A percentile compares a stretch with the other conserved stretches of the same genome.
Conservation (phyloP, 305 asterid species). For the Nicotiana rustica region DNA sequence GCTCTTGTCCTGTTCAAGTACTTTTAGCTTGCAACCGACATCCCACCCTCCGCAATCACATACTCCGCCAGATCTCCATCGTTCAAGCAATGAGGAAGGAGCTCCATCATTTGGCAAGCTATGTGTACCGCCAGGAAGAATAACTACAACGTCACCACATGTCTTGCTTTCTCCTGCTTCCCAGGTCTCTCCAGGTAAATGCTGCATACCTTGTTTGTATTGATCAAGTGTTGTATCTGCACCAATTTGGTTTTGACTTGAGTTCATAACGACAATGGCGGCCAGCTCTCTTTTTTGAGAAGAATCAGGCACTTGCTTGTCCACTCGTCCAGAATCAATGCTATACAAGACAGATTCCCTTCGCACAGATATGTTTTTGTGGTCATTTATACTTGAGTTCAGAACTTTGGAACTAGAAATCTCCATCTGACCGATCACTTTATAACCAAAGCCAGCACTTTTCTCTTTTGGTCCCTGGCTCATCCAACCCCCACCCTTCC, state of each 20-base stretch:
- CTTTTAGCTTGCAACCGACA: slow-evolving; percentile 83
- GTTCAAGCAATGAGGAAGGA: slow-evolving; percentile 76
- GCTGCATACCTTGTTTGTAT: slow-evolving; percentile 35
- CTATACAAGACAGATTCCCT: slow-evolving; percentile 76
- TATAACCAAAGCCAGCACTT: slow-evolving; percentile 63
- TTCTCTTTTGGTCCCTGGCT: slow-evolving; percentile 70
- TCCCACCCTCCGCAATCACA: slow-evolving; percentile 99
- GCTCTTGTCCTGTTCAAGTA: slow-evolving; percentile 55
- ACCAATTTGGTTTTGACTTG: slow-evolving; percentile 31
- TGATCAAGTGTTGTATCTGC: not conserved
- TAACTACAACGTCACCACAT: slow-evolving; percentile 51
- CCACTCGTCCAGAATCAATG: slow-evolving; percentile 52
- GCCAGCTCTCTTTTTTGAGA: slow-evolving; percentile 65
- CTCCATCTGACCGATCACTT: slow-evolving; percentile 76
- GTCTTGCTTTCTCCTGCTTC: slow-evolving; percentile 39
- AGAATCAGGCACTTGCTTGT: slow-evolving; percentile 52
- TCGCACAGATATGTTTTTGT: slow-evolving; percentile 37
- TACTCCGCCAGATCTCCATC: slow-evolving; percentile 85
- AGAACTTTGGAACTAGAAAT: slow-evolving; percentile 51
- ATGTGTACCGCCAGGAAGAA: slow-evolving; percentile 86
- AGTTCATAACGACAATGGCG: slow-evolving; percentile 56
- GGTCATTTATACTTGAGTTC: slow-evolving; percentile 36
- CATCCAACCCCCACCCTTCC: slow-evolving; percentile 80
- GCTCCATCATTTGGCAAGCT: slow-evolving; percentile 68
- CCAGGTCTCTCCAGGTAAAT: slow-evolving; percentile 29